These are phyloP conservation scores for Balamuthia mandrillaris DNA, from an alignment of 208 protist genomes.

Conservation along the genomic window DNA sequence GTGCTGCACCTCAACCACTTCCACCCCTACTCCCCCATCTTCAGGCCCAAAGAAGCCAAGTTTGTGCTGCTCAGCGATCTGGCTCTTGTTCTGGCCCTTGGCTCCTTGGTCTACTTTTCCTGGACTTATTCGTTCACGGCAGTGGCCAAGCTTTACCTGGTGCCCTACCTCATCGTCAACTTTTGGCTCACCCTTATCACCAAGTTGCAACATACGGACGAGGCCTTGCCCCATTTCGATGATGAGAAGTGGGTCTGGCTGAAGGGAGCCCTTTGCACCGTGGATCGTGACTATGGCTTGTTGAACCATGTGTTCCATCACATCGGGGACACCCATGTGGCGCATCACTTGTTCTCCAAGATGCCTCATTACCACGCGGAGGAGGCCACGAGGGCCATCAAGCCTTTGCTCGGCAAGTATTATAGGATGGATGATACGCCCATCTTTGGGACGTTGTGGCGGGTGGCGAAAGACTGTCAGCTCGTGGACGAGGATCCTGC, in stretches of 20 bases:
- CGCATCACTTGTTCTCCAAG: constrained; percentile 88
- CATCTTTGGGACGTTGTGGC: no score
- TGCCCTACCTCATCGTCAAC: constrained; percentile 83
- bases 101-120: constrained; percentile 13
- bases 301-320: constrained; percentile 85
- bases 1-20: not conserved
- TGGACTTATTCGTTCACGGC: constrained; percentile 64
- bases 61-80: constrained; percentile 74
- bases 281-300: constrained; percentile 84
- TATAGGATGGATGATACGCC: no score
- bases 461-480: no score
- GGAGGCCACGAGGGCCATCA: constrained; percentile 20
- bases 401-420: constrained; percentile 33
- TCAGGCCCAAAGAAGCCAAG: constrained; percentile 62
- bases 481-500: no score
- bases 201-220: constrained; percentile 88
- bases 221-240: constrained; percentile 83
- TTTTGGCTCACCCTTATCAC: constrained; percentile 87
- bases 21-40: not conserved
- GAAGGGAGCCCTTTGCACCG: constrained; percentile 82
- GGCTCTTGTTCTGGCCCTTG: constrained; percentile 68
- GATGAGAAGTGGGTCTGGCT: constrained; percentile 85
- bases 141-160: not conserved
- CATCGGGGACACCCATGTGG: constrained; percentile 89
- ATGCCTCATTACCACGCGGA: constrained; percentile 87